Conservation (phyloP, 1,284 basidiomycete genomes). For the Taiwanofungus camphoratus region DNA sequence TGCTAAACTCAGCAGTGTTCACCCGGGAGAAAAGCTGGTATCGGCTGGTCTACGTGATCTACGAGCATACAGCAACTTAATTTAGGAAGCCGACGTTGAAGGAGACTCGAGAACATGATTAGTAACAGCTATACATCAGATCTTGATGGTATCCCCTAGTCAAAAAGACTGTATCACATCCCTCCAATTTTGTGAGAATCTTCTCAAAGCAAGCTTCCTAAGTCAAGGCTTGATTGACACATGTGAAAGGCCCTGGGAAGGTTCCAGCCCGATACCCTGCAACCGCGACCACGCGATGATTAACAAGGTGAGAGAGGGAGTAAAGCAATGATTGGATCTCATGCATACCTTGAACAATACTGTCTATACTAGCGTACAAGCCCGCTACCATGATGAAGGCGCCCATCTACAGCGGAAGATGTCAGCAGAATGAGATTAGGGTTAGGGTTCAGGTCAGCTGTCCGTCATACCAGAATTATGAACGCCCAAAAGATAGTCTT, state of each 20-base stretch:
- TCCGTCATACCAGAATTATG: conserved; percentile 22
- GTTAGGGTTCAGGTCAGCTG: conserved; percentile 5
- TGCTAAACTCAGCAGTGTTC: too few species aligned
- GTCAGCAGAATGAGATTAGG: conserved; percentile 2
- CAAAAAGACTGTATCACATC: too few species aligned
- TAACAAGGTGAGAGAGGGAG: fast-evolving
- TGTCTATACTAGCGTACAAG: conserved; percentile 25
- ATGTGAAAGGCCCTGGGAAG: conserved; percentile 19
- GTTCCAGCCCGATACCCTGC: conserved; percentile 18
- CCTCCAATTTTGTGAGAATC: background rate
- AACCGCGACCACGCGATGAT: background rate
- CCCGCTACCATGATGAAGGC: conserved; percentile 30
- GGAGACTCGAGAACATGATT: background rate
- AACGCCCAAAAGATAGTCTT: conserved; percentile 24
- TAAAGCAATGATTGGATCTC: background rate
- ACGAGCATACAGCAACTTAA: background rate
- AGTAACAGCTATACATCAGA: background rate
- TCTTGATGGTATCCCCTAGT: too few species aligned
- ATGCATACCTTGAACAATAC: conserved; percentile 26
- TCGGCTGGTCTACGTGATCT: too few species aligned
- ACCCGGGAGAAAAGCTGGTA: too few species aligned
- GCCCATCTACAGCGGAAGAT: conserved; percentile 19
- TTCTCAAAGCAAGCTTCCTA: conserved; percentile 2
- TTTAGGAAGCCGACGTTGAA: background rate
- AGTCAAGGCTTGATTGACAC: conserved; percentile 11